Conservation (phyloP, 345 rosid genomes). For the Theobroma cacao region DNA sequence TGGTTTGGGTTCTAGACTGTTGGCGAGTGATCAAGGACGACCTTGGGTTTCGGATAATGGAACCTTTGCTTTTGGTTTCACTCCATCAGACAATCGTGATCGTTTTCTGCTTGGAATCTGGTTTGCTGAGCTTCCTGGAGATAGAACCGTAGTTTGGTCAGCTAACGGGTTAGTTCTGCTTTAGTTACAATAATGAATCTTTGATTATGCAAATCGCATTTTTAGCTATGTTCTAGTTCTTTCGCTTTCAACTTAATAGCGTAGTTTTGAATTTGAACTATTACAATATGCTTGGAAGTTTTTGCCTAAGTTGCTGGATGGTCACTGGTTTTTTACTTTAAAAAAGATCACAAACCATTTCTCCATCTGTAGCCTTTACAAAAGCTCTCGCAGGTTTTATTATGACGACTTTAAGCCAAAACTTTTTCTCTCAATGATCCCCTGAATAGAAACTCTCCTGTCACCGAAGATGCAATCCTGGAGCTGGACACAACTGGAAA, state of each 20-base stretch:
- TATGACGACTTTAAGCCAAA: constrained; percentile 27
- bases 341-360: background rate
- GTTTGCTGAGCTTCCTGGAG: constrained; percentile 79
- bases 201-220: background rate
- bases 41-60: constrained; percentile 70
- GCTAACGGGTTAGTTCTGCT: constrained; percentile 52
- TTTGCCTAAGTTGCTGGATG: background rate
- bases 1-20: constrained; percentile 58
- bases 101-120: constrained; percentile 59
- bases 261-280: background rate
- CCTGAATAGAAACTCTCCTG: constrained; percentile 74
- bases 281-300: background rate
- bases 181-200: background rate
- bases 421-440: constrained; percentile 43
- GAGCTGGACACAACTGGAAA: constrained; percentile 75
- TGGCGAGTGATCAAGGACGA: constrained; percentile 32
- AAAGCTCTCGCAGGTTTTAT: constrained; percentile 38
- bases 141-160: constrained; percentile 77
- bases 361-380: constrained; percentile 27
- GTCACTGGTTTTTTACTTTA: constrained; percentile 9
- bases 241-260: background rate
- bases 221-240: background rate
- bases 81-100: constrained; percentile 27
- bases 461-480: constrained; percentile 60
- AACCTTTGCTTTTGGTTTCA: constrained; percentile 80